phyloP scores from a whole-genome alignment of 129 eudicot genomes.

The Flaveria bidentis region DNA sequence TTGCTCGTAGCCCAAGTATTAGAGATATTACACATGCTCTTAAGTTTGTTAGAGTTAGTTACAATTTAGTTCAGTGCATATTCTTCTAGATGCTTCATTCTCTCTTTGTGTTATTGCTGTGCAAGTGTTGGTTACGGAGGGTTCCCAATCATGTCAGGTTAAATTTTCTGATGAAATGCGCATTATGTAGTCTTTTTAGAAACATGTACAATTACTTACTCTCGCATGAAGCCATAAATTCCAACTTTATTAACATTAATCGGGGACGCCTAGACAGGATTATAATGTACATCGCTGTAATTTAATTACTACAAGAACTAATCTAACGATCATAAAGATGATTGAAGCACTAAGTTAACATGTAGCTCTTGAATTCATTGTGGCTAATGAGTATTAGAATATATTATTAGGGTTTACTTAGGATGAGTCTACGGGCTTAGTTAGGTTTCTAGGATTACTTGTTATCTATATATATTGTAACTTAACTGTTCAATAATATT shows the following conservation, averaged over 20 bases:
- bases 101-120: no score
- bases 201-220: background rate
- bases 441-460: no score
- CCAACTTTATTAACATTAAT: background rate
- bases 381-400: background rate
- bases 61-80: no score
- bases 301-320: background rate
- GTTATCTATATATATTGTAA: no score
- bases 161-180: background rate
- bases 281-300: no score
- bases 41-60: no score
- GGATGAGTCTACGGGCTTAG: no score
- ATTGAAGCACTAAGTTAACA: background rate
- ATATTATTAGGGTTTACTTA: no score
- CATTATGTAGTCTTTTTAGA: background rate
- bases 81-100: no score
- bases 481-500: no score
- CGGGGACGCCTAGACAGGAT: background rate
- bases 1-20: no score
- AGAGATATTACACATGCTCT: no score
- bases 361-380: background rate
- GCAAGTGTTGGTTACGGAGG: background rate
- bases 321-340: background rate
- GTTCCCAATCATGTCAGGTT: background rate
- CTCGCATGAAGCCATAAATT: background rate